These are phyloP conservation scores for Lolium perenne DNA, from an alignment of 176 grass and related monocot species.

Conservation along the genomic window DNA sequence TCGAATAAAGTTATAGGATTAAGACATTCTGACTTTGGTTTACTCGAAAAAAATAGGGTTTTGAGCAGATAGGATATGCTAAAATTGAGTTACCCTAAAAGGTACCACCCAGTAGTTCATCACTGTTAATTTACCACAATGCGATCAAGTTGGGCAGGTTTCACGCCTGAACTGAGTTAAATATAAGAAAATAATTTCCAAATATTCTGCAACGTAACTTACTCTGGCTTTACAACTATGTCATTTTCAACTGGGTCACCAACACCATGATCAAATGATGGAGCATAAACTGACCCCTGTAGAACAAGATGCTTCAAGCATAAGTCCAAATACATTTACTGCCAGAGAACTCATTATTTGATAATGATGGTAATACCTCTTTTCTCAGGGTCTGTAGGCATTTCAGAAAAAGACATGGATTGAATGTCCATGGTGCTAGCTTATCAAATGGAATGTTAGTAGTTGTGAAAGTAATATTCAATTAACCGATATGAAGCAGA, in stretches of 20 bases:
- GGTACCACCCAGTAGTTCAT: neutral
- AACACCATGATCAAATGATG: conserved; percentile 97
- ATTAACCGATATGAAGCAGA: too few relatives aligned
- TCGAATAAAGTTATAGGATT: neutral
- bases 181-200: neutral
- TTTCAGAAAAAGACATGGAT: conserved; percentile 59
- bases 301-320: conserved; percentile 36
- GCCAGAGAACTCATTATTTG: too few relatives aligned
- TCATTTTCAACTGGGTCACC: conserved; percentile 93
- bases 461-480: too few relatives aligned
- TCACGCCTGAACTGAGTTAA: neutral
- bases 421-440: too few relatives aligned
- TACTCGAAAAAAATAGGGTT: too few relatives aligned
- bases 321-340: conserved; percentile 5
- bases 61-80: neutral
- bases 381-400: conserved; percentile 71
- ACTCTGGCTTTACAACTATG: conserved; percentile 75
- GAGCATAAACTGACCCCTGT: conserved; percentile 84
- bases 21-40: neutral
- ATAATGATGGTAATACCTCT: conserved; percentile 47
- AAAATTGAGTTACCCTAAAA: conserved; percentile 31
- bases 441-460: too few relatives aligned
- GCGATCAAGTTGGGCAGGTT: neutral
- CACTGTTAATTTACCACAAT: neutral
- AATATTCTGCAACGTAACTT: conserved; percentile 45